These are phyloP conservation scores for Parmelia sp. DNA, from an alignment of 495 filamentous ascomycete species.

Conservation along the genomic window DNA sequence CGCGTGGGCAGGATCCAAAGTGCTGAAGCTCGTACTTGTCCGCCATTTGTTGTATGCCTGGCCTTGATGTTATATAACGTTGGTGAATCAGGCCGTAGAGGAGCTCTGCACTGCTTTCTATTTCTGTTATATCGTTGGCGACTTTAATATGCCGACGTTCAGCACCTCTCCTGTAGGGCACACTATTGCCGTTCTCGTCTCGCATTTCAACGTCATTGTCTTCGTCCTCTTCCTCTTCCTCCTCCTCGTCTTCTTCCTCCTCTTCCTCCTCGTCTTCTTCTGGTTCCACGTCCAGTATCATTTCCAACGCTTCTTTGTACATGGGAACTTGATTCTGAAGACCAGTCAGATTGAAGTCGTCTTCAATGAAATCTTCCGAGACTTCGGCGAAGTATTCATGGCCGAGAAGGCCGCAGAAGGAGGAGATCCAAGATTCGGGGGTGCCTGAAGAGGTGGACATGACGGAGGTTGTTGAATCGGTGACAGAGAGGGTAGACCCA, in stretches of 20 bases:
- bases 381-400: slow-evolving; percentile 99
- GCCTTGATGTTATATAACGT: slow-evolving; percentile 94
- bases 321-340: slow-evolving; percentile 92
- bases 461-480: slow-evolving; percentile 45
- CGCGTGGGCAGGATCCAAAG: slow-evolving; percentile 88
- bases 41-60: slow-evolving; percentile 96
- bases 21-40: slow-evolving; percentile 97
- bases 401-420: slow-evolving; percentile 88
- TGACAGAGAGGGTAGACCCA: slow-evolving; percentile 38
- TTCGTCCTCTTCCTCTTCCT: slow-evolving; percentile 71
- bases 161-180: slow-evolving; percentile 52
- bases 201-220: slow-evolving; percentile 68
- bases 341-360: slow-evolving; percentile 98
- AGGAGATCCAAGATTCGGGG: slow-evolving; percentile 93
- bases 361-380: slow-evolving; percentile 97
- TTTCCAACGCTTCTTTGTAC: slow-evolving; percentile 96
- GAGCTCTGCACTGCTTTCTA: slow-evolving; percentile 94
- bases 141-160: slow-evolving; percentile 80
- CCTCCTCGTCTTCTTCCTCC: slow-evolving; percentile 61
- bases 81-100: slow-evolving; percentile 98
- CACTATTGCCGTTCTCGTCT: slow-evolving; percentile 69
- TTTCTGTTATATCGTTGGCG: slow-evolving; percentile 84
- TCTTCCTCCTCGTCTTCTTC: slow-evolving; percentile 83
- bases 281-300: slow-evolving; percentile 97
- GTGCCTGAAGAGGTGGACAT: slow-evolving; percentile 72